phyloP scores from a whole-genome alignment of 305 asterid genomes.

The Fraxinus greggii region DNA sequence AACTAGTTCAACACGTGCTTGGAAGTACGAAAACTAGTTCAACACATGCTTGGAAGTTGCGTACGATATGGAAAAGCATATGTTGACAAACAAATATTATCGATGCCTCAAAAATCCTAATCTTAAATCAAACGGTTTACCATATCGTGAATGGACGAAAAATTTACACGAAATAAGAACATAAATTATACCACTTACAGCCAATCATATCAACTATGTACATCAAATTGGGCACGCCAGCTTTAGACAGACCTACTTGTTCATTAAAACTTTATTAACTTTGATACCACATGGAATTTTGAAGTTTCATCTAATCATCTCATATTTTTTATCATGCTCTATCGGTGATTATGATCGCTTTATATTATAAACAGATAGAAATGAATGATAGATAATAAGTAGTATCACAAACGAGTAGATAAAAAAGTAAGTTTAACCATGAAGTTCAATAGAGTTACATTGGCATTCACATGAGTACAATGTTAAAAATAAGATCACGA shows the following conservation, averaged over 20 bases:
- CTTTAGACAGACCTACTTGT: neutral
- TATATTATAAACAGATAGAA: neutral
- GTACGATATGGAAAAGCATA: neutral
- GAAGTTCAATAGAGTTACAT: neutral
- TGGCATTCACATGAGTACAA: neutral
- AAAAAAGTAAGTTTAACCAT: neutral
- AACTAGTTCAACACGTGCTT: neutral
- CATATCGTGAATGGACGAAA: neutral
- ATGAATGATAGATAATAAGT: neutral
- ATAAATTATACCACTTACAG: neutral
- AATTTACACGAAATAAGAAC: neutral
- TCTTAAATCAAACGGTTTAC: neutral
- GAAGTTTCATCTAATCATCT: neutral
- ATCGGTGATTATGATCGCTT: neutral
- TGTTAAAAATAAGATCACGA: neutral
- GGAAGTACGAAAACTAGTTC: neutral
- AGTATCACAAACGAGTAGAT: neutral
- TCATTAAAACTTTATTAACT: neutral
- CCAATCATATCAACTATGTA: neutral
- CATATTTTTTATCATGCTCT: neutral
- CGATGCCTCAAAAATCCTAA: neutral
- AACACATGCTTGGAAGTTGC: neutral
- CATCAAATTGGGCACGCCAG: neutral
- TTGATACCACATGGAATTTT: neutral
- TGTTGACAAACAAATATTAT: neutral